Percentiles rank a stretch among this genome's conserved stretches.
phyloP scores from a whole-genome alignment of 2,329 filamentous ascomycete species.

The Aspergillus versicolor region DNA sequence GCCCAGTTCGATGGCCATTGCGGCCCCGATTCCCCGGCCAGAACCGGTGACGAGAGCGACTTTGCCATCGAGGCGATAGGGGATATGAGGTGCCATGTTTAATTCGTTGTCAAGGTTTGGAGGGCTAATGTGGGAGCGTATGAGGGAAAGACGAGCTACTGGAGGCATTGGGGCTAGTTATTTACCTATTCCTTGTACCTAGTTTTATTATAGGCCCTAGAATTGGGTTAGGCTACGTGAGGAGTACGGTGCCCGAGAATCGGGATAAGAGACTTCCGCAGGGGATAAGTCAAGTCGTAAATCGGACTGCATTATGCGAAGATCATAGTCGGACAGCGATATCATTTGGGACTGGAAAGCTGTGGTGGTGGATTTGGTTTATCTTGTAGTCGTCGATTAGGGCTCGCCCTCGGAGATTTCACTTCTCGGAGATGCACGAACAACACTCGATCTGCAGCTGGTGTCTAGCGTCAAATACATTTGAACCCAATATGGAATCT shows the following conservation, averaged over 20 bases:
- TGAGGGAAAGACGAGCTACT: not conserved
- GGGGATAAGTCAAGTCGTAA: not conserved
- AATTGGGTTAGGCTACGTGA: not conserved
- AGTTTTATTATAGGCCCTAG: not conserved
- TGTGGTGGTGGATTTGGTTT: not conserved
- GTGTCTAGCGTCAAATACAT: no score
- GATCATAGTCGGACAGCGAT: not conserved
- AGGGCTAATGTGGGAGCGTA: not conserved
- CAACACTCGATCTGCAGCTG: no score
- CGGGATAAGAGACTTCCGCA: not conserved
- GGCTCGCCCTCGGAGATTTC: not conserved
- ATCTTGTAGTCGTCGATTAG: not conserved
- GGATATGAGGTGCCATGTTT: slow-evolving; percentile 2
- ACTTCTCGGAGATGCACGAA: not conserved
- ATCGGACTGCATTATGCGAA: not conserved
- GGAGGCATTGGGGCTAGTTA: not conserved
- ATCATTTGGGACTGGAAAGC: not conserved
- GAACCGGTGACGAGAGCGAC: slow-evolving; percentile 38
- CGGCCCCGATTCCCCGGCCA: slow-evolving; percentile 43
- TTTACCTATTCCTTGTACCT: not conserved
- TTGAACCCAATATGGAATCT: no score
- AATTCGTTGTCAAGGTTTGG: not conserved
- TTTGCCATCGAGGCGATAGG: slow-evolving; percentile 31
- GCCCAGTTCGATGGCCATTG: slow-evolving; percentile 43
- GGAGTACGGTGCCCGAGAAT: not conserved